These are phyloP conservation scores for Nissolia schottii DNA, from an alignment of 306 rosid genomes.

Conservation along the genomic window DNA sequence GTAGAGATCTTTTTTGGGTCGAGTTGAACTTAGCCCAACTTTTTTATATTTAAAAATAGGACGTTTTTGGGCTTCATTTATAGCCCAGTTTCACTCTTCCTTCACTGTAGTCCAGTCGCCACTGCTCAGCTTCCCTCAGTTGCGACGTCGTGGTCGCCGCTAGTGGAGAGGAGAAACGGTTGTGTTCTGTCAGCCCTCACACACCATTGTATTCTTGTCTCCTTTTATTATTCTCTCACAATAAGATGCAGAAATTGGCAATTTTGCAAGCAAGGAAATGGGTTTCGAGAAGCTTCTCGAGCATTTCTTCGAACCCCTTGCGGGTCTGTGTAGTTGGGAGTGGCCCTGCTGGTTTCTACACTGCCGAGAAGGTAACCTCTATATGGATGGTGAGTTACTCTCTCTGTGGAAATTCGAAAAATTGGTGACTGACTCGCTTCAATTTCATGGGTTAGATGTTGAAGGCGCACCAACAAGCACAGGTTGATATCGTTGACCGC, in stretches of 20 bases:
- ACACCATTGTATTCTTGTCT: no score
- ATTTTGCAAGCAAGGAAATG: slow-evolving; percentile 33
- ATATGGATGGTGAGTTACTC: neutral
- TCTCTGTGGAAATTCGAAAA: neutral
- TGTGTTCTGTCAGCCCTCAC: no score
- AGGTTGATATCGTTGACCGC: slow-evolving; percentile 81
- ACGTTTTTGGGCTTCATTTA: no score
- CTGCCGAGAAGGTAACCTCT: slow-evolving; percentile 66
- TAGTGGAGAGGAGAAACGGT: no score
- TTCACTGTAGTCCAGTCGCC: no score
- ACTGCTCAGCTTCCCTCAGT: no score
- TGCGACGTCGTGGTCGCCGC: no score
- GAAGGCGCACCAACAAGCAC: slow-evolving; percentile 62
- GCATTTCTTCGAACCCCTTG: slow-evolving; percentile 40
- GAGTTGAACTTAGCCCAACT: no score
- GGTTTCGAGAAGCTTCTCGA: slow-evolving; percentile 52
- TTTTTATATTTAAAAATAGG: no score
- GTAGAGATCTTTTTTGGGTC: no score
- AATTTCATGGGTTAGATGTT: slow-evolving; percentile 44
- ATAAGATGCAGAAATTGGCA: slow-evolving; percentile 26
- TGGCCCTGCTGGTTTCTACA: slow-evolving; percentile 93
- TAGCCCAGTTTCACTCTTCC: no score
- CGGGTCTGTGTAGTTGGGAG: slow-evolving; percentile 89
- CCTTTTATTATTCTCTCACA: neutral
- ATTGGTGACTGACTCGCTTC: neutral